A percentile compares a stretch with the other conserved stretches of the same genome.
phyloP scores from a whole-genome alignment of 2,329 filamentous ascomycete species.

The Neonectria sp. region DNA sequence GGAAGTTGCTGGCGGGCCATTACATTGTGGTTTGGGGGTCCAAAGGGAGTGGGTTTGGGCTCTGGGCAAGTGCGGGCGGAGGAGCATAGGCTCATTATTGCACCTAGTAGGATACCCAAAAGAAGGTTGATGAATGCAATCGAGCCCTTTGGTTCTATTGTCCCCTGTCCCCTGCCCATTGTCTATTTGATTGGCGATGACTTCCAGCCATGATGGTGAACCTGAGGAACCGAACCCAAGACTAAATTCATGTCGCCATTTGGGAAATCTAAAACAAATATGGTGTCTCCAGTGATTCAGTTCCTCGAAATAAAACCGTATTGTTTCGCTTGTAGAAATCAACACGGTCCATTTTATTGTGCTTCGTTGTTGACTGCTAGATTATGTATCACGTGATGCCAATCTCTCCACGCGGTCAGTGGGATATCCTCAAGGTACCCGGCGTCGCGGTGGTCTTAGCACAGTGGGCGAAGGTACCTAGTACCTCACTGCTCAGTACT shows the following conservation, averaged over 20 bases:
- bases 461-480: not conserved
- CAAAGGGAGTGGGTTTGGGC: conserved; percentile 57
- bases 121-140: not conserved
- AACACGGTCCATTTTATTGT: not conserved
- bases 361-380: not conserved
- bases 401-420: not conserved
- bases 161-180: not conserved
- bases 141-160: not conserved
- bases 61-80: conserved; percentile 35
- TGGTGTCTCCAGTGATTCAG: not conserved
- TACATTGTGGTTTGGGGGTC: conserved; percentile 94
- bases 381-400: not conserved
- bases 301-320: no score
- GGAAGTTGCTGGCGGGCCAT: conserved; percentile 87
- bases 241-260: no score
- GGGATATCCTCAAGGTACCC: not conserved
- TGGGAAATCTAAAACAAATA: not conserved
- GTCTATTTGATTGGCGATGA: not conserved
- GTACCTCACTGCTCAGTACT: no score
- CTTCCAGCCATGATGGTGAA: not conserved
- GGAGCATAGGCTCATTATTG: conserved; percentile 17
- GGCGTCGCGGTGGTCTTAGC: not conserved
- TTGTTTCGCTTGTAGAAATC: not conserved
- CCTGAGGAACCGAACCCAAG: no score
- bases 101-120: not conserved